Base-by-base conservation (phyloP, 169 alveolate genomes). In the Perkinsus marinus region DNA sequence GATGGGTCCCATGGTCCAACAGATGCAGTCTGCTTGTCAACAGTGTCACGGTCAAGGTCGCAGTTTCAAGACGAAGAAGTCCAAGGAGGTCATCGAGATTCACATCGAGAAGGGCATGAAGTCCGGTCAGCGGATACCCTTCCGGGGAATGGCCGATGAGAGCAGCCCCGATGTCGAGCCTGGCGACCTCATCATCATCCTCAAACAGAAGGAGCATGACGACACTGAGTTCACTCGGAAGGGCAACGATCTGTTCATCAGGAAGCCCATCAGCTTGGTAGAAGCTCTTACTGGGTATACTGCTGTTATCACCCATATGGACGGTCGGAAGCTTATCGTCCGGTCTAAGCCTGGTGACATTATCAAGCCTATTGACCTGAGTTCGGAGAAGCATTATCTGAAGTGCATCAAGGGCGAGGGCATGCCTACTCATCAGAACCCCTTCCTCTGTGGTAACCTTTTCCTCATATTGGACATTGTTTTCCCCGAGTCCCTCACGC, bases 221-320 rank as follows among this genome's bases (percentile, higher is more conserved):
- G 68, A 93, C 94, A 19, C 79, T 57, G 30, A 5, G 36, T 97
- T 95, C 95, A 94, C 93, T 38, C 91, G 98, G 90, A 95, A 94
- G 91, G 96, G 97, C 57, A 97, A 97, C 46, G 98, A 97, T 93
- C 90, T 97, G 37, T 90, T 92, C 26, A 92, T 95, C 68, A 93
- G 92, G 39, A 94, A 93, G 91, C 90, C 95, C 90, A 95, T 96
- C 47, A 94, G 95, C 43, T 91, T 95, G 26, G 68, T 94, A 30
- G 97, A 95, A 92, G 97, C 98, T 30, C 91, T 97, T 10, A 95
- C 96, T 41, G 98, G 98, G 26, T 93, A 94, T 91, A 92, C 95
- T 43, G 92, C 95, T 39, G 94, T 69, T 0, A 57, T 97, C 6
- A 91, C 90, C 43, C 97, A 95, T 91, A 93, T 97, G 69, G 97